phyloP scores from a whole-genome alignment of 495 filamentous ascomycete genomes.

The Alectoria sarmentosa region DNA sequence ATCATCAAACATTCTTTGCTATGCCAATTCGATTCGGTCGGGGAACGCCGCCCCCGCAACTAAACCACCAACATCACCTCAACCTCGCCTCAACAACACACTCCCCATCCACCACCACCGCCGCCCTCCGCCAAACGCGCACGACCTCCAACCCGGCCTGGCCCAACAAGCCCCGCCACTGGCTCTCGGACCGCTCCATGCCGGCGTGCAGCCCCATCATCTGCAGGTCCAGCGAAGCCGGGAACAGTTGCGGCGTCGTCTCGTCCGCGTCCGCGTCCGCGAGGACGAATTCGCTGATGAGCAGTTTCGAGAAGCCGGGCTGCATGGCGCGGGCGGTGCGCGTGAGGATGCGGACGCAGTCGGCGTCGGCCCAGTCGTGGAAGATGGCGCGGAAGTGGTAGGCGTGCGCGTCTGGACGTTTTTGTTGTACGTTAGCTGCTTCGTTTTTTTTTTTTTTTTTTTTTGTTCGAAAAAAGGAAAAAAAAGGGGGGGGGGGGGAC shows the following conservation, averaged over 20 bases:
- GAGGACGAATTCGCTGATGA: slow-evolving; percentile 30
- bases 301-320: slow-evolving; percentile 5
- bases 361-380: slow-evolving; percentile 41
- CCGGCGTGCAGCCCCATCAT: slow-evolving; percentile 28
- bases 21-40: too few species aligned
- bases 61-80: too few species aligned
- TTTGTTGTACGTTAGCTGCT: too few species aligned
- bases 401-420: background rate
- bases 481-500: too few species aligned
- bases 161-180: slow-evolving; percentile 25
- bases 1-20: too few species aligned
- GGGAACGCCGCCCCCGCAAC: too few species aligned
- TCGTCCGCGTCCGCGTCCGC: slow-evolving; percentile 24
- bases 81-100: slow-evolving; percentile 29
- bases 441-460: too few species aligned
- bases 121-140: slow-evolving; percentile 30
- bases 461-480: too few species aligned
- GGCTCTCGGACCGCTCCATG: slow-evolving; percentile 26
- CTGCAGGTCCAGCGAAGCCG: slow-evolving; percentile 26
- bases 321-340: slow-evolving; percentile 20
- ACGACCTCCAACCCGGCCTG: slow-evolving; percentile 27
- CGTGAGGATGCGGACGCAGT: slow-evolving; percentile 35
- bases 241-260: too few species aligned
- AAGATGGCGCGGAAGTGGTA: slow-evolving; percentile 37
- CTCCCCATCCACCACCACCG: slow-evolving; percentile 25